Evolutionary conservation across 495 filamentous ascomycete species (phyloP), one percentile per base, ranked within the genome.

Genomic region (Pseudevernia furfuracea): DNA sequence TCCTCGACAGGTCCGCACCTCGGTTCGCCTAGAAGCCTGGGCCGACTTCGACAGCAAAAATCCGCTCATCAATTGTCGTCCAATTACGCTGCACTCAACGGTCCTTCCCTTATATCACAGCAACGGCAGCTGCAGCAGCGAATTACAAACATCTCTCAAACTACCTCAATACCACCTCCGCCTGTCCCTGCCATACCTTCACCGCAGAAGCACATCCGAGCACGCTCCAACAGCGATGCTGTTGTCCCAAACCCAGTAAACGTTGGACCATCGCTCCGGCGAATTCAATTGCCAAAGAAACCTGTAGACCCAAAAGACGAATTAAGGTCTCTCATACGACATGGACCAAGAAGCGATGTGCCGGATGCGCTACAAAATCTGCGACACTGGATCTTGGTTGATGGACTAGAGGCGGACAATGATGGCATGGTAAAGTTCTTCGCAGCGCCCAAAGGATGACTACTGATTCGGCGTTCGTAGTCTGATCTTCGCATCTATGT

Each of bases 401-500:
- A 89, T 67, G 88, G 88, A 63, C 85, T 96, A 43, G 88, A 89
- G 68, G 85, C 88, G 55, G 90, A 94, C 73, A 82, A 77, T 60
- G 92, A 96, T 79, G 92, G 92, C 79, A 96, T 96, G 91, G 91
- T 94, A 77, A 70, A 79, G 65, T 23, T n/a, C 44, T 25, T 30
- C 11, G 23, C 25, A 2, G 28, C 37, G 39, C 63, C 64, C 59
- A 6, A 5, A 56, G 28, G 28, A 37, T 14, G 10, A 58, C 4
- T 34, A 38, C 28, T 56, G 56, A 59, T 25, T 43, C 19, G 58
- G 65, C 69, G 64, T 72, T 58, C 65, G 34, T 69, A 96, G 92
- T 97, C 94, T n/a, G 82, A 90, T 41, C 84, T 93, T 61, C 85
- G 94, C 67, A 92, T 97, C 67, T 97, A 99, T 74, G 82, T 96